phyloP scores from a whole-genome alignment of 371 early-diverging fungal genomes.

The Batkoa obscura region DNA sequence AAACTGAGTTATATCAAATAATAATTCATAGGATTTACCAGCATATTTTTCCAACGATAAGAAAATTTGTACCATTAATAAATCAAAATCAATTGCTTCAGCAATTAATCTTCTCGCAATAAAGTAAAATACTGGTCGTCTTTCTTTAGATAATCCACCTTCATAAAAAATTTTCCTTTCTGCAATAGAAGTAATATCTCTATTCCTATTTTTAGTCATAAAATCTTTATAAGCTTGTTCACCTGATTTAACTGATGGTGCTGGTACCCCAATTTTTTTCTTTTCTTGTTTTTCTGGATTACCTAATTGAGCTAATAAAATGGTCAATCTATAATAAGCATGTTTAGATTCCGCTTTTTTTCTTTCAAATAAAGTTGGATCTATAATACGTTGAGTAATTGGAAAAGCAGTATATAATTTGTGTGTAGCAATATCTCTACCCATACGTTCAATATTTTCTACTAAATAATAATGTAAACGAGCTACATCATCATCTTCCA shows the following conservation, averaged over 20 bases:
- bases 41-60: slow-evolving; percentile 33
- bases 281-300: slow-evolving; percentile 42
- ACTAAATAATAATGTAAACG: slow-evolving; percentile 43
- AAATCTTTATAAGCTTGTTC: slow-evolving; percentile 45
- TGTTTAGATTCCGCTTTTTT: slow-evolving; percentile 19
- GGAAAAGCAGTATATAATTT: slow-evolving; percentile 7
- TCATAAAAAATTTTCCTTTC: slow-evolving; percentile 58
- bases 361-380: slow-evolving; percentile 14
- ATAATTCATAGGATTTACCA: slow-evolving; percentile 46
- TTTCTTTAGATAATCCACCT: slow-evolving; percentile 53
- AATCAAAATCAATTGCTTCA: slow-evolving; percentile 65
- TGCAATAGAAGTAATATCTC: slow-evolving; percentile 36
- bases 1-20: slow-evolving; percentile 68
- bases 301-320: slow-evolving; percentile 66
- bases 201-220: slow-evolving; percentile 50
- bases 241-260: slow-evolving; percentile 20
- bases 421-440: slow-evolving; percentile 33
- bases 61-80: slow-evolving; percentile 41
- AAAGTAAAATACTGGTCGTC: slow-evolving; percentile 66
- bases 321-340: slow-evolving; percentile 52
- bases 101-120: slow-evolving; percentile 55
- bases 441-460: slow-evolving; percentile 49
- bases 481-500: slow-evolving; percentile 34
- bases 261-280: slow-evolving; percentile 32
- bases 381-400: not conserved